phyloP scores from a whole-genome alignment of 805 yeast genomes.

The Saturnispora sanitii region DNA sequence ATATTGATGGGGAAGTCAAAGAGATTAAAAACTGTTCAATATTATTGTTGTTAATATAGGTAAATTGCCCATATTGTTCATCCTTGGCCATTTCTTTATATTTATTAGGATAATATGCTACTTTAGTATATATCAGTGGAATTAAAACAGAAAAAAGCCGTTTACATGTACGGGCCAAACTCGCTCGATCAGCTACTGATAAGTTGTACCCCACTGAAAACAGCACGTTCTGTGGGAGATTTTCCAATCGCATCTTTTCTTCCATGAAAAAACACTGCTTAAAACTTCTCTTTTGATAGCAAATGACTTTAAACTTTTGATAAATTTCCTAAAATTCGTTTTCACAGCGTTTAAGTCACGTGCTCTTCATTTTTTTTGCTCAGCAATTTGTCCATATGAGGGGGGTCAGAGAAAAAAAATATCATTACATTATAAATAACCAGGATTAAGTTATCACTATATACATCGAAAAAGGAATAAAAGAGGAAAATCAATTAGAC shows the following conservation, averaged over 20 bases:
- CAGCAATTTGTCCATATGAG: background rate
- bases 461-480: background rate
- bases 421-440: too few species aligned
- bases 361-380: background rate
- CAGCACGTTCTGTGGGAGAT: slow-evolving; percentile 11
- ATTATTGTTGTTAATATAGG: slow-evolving; percentile 6
- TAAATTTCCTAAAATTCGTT: too few species aligned
- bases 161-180: slow-evolving; percentile 5
- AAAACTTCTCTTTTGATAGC: background rate
- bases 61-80: slow-evolving; percentile 1
- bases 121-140: slow-evolving; percentile 14
- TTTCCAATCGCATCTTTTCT: slow-evolving; percentile 15
- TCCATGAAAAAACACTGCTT: too few species aligned
- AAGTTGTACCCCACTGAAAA: slow-evolving; percentile 5
- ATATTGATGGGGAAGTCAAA: slow-evolving; percentile 11
- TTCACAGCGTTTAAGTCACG: background rate
- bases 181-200: slow-evolving; percentile 6
- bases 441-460: too few species aligned
- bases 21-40: slow-evolving; percentile 15
- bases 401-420: too few species aligned
- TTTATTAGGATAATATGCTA: slow-evolving; percentile 3
- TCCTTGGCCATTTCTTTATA: slow-evolving; percentile 12
- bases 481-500: slow-evolving; percentile 7
- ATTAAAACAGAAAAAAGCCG: slow-evolving; percentile 5
- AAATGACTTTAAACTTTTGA: background rate